Evolutionary conservation across 202 grass and related monocot species (phyloP).

Genomic region (Hordeum pubiflorum): DNA sequence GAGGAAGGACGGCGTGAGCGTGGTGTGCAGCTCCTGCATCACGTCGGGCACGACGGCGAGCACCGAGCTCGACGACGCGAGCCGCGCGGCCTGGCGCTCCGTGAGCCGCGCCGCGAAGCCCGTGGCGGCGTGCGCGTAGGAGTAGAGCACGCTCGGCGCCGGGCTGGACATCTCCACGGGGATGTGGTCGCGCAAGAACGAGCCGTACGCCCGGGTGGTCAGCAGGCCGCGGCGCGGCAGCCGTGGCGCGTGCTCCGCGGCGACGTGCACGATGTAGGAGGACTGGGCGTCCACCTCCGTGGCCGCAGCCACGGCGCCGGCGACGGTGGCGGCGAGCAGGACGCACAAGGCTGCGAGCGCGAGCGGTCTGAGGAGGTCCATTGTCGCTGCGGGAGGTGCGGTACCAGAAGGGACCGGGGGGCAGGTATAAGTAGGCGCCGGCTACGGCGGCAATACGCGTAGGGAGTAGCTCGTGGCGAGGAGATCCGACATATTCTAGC

Average conservation of each 20-base stretch:
- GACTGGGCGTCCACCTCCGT: background rate
- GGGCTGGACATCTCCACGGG: background rate
- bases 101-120: conserved; percentile 24
- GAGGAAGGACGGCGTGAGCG: background rate
- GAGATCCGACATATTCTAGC: background rate
- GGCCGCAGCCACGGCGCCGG: no score
- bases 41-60: background rate
- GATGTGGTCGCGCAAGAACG: conserved; percentile 19
- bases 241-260: background rate
- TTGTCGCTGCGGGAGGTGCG: background rate
- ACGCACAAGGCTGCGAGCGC: background rate
- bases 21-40: background rate
- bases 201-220: background rate
- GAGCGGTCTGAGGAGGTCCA: background rate
- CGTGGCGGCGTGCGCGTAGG: conserved; percentile 25
- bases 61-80: background rate
- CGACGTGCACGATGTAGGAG: conserved; percentile 44
- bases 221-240: background rate
- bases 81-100: background rate
- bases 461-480: no score
- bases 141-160: conserved; percentile 22
- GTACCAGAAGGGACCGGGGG: background rate
- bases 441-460: background rate
- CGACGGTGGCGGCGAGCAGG: background rate
- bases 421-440: background rate